Percentiles rank a stretch among this genome's conserved stretches.
phyloP scores from a whole-genome alignment of 116 monocot species.

The Trichopus zeylanicus region DNA sequence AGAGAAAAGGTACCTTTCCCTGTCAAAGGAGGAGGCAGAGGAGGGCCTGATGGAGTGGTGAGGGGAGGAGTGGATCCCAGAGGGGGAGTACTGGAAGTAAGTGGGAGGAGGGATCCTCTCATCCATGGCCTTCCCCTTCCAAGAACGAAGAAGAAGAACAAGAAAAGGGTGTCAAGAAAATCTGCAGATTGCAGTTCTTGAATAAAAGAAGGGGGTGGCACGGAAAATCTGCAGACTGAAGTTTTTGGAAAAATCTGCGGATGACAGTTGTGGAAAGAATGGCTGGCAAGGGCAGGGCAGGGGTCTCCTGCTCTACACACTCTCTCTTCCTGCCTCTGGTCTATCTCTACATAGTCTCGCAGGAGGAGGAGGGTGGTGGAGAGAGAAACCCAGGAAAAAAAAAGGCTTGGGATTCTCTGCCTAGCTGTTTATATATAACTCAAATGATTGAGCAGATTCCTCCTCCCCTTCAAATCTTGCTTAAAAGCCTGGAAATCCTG shows the following conservation, averaged over 20 bases:
- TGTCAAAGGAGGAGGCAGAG: constrained; percentile 29
- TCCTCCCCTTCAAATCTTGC: background rate
- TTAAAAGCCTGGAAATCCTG: constrained; percentile 1
- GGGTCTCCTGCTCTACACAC: too few species aligned
- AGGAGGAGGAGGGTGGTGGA: background rate
- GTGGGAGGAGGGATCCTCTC: constrained; percentile 48
- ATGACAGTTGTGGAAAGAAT: too few species aligned
- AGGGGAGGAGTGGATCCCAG: constrained; percentile 41
- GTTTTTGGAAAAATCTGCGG: too few species aligned
- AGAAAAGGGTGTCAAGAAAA: background rate
- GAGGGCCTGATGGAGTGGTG: constrained; percentile 42
- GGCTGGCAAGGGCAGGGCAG: background rate
- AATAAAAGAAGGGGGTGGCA: too few species aligned
- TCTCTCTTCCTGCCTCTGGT: background rate
- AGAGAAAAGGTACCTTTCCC: constrained; percentile 41
- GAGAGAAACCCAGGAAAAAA: background rate
- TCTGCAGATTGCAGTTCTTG: background rate
- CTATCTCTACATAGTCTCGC: background rate
- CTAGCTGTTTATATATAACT: constrained; percentile 3
- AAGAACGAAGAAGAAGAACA: too few species aligned
- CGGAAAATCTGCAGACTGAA: too few species aligned
- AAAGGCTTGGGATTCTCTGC: constrained; percentile 1
- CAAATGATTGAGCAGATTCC: constrained; percentile 6
- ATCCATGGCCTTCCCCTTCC: constrained; percentile 29
- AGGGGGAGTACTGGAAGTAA: constrained; percentile 54